Conservation (phyloP, 805 yeast species). For the Lachancea fermentati region DNA sequence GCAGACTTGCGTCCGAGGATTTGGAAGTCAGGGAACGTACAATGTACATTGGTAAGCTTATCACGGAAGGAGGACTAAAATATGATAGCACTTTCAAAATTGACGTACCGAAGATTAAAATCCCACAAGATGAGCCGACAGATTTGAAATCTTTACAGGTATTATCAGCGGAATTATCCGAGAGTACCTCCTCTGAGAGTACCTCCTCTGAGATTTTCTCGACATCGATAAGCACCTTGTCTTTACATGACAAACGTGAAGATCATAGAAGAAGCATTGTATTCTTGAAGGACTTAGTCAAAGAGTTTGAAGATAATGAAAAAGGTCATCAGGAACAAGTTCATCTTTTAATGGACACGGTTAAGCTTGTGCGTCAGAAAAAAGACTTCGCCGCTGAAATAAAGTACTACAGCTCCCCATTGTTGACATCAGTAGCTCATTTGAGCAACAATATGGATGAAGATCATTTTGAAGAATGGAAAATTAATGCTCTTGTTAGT, state of each 20-base stretch:
- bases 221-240: not conserved
- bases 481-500: slow-evolving; percentile 60
- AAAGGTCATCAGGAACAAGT: slow-evolving; percentile 37
- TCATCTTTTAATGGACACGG: slow-evolving; percentile 39
- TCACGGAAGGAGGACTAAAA: slow-evolving; percentile 21
- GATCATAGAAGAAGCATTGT: slow-evolving; percentile 49
- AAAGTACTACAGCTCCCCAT: slow-evolving; percentile 46
- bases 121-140: not conserved
- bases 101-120: slow-evolving; percentile 14
- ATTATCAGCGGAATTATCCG: no score
- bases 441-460: slow-evolving; percentile 54
- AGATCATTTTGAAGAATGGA: slow-evolving; percentile 54
- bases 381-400: slow-evolving; percentile 56
- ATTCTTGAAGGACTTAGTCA: slow-evolving; percentile 66
- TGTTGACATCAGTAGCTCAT: slow-evolving; percentile 47
- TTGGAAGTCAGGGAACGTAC: slow-evolving; percentile 28
- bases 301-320: slow-evolving; percentile 44
- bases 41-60: slow-evolving; percentile 30
- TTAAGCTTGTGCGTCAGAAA: slow-evolving; percentile 59
- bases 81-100: slow-evolving; percentile 28
- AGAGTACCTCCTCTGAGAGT: no score
- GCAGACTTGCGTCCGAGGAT: slow-evolving; percentile 22
- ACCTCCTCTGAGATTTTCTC: no score
- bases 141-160: not conserved
- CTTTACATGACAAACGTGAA: slow-evolving; percentile 27